Conservation (phyloP, 2,329 filamentous ascomycete genomes). For the Nigrograna mackinnonii region DNA sequence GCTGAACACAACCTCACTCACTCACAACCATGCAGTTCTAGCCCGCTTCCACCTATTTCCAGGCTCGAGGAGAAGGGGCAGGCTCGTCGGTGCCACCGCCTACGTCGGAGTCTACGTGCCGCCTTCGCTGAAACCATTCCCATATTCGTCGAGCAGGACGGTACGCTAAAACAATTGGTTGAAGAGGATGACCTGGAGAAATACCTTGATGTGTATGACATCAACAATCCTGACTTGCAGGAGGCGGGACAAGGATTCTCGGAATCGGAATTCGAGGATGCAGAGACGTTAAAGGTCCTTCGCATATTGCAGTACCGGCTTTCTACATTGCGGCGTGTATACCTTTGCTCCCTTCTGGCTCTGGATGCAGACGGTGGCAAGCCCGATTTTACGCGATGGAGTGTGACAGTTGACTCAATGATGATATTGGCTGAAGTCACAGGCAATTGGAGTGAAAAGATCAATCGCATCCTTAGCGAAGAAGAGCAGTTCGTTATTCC, state of each 20-base stretch:
- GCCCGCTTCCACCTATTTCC: conserved; percentile 87
- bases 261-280: conserved; percentile 72
- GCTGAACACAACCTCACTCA: conserved; percentile 15
- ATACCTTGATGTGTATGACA: conserved; percentile 75
- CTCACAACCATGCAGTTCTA: conserved; percentile 64
- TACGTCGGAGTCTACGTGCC: conserved; percentile 75
- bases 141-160: conserved; percentile 71
- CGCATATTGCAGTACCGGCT: conserved; percentile 70
- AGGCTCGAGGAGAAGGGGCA: conserved; percentile 84
- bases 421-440: conserved; percentile 66
- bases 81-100: conserved; percentile 74
- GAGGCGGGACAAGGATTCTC: conserved; percentile 58
- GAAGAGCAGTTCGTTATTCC: conserved; percentile 67
- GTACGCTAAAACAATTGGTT: conserved; percentile 71
- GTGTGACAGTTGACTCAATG: conserved; percentile 75
- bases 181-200: conserved; percentile 84
- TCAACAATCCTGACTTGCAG: conserved; percentile 50
- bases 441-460: conserved; percentile 63
- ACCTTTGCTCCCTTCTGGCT: conserved; percentile 86
- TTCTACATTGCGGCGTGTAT: conserved; percentile 78
- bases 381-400: conserved; percentile 78
- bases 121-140: conserved; percentile 72
- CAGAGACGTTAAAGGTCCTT: conserved; percentile 77
- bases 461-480: conserved; percentile 73
- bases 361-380: conserved; percentile 80